A percentile compares a stretch with the other conserved stretches of the same genome.
These are phyloP conservation scores for Aschersonia sp. DNA, from an alignment of 2,329 filamentous ascomycete species.

Conservation along the genomic window DNA sequence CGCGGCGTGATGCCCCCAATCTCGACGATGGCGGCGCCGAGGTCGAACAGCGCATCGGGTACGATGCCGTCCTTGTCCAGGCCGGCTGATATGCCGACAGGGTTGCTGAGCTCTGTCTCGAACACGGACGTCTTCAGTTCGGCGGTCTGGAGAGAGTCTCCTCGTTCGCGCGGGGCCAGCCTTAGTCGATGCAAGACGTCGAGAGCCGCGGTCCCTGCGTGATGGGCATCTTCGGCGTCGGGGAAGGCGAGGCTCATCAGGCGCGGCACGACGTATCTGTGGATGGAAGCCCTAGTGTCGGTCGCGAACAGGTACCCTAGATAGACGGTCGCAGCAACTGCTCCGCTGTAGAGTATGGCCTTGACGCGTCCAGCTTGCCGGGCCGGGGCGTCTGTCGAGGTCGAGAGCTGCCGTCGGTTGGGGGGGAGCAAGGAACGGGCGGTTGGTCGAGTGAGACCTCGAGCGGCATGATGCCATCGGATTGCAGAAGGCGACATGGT, in stretches of 20 bases:
- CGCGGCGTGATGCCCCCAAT: constrained; percentile 80
- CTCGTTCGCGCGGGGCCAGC: constrained; percentile 71
- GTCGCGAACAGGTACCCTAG: constrained; percentile 55
- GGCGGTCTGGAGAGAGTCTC: constrained; percentile 19
- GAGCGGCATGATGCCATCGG: constrained; percentile 1
- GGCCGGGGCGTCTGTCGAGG: constrained; percentile 13
- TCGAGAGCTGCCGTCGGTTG: constrained; percentile 6
- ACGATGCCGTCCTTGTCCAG: constrained; percentile 92
- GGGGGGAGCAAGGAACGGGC: not conserved
- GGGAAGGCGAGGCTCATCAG: constrained; percentile 51
- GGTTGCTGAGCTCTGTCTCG: constrained; percentile 64
- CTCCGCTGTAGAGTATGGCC: constrained; percentile 23
- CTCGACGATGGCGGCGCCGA: constrained; percentile 80
- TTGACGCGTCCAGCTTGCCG: constrained; percentile 17
- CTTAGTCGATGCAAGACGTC: constrained; percentile 60
- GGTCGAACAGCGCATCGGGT: constrained; percentile 66
- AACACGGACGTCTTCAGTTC: constrained; percentile 44
- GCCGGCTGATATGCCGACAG: constrained; percentile 87
- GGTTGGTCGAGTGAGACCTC: not conserved
- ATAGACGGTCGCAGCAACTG: constrained; percentile 25
- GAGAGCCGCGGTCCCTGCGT: constrained; percentile 57
- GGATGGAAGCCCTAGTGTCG: constrained; percentile 57
- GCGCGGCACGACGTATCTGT: constrained; percentile 54
- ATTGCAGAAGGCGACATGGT: constrained; percentile 6
- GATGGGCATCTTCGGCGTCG: constrained; percentile 87